These are phyloP conservation scores for Clonostachys solani DNA, from an alignment of 2,329 filamentous ascomycete genomes.

Conservation along the genomic window DNA sequence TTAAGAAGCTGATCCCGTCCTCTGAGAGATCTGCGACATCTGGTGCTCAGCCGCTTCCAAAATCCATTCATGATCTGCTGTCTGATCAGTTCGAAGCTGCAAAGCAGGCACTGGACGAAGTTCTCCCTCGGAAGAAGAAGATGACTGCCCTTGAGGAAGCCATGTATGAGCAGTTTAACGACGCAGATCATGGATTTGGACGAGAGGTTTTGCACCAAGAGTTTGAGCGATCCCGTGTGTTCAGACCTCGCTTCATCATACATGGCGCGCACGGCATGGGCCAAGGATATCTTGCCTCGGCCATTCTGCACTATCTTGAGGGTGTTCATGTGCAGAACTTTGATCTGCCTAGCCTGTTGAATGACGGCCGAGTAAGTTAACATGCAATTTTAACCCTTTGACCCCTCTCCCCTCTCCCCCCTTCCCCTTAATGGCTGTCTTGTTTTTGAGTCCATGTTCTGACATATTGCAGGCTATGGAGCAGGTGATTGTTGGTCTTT, in stretches of 20 bases:
- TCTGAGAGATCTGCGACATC: slow-evolving; percentile 87
- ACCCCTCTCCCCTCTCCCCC: too few species aligned
- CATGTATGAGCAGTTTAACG: slow-evolving; percentile 81
- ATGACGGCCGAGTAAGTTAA: slow-evolving; percentile 69
- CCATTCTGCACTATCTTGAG: slow-evolving; percentile 86
- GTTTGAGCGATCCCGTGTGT: slow-evolving; percentile 85
- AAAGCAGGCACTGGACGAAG: slow-evolving; percentile 62
- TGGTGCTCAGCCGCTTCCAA: slow-evolving; percentile 75
- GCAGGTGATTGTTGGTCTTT: slow-evolving; percentile 84
- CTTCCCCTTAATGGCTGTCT: background rate
- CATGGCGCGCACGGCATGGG: slow-evolving; percentile 86
- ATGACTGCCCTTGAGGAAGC: slow-evolving; percentile 90
- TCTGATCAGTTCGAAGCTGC: slow-evolving; percentile 68
- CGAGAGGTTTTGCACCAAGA: slow-evolving; percentile 71
- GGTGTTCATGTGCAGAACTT: slow-evolving; percentile 93
- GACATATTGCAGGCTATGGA: slow-evolving; percentile 59
- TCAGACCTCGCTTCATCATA: slow-evolving; percentile 82
- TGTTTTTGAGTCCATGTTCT: slow-evolving; percentile 6
- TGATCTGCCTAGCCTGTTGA: slow-evolving; percentile 81
- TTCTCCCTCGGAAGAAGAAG: slow-evolving; percentile 81
- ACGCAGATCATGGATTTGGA: slow-evolving; percentile 78
- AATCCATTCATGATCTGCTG: slow-evolving; percentile 76
- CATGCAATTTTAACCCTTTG: too few species aligned
- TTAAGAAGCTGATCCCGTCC: slow-evolving; percentile 94
- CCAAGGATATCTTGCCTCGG: slow-evolving; percentile 82